Base-by-base conservation (phyloP, 2,329 filamentous ascomycete genomes). In the Gnomoniopsis sp. region DNA sequence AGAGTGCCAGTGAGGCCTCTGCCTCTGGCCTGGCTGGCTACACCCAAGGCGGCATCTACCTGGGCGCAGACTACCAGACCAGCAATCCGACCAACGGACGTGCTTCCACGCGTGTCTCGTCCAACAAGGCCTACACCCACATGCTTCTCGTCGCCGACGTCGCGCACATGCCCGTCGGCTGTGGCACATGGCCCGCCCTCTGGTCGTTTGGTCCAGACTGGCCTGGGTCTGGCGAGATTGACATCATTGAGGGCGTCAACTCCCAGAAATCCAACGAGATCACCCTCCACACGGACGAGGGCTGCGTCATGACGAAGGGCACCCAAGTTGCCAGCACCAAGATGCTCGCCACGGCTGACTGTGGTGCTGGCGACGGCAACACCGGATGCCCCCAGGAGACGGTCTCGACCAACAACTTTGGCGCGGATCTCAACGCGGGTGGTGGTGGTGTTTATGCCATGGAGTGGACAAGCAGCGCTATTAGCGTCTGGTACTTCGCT, bases 401-500 rank as follows among this genome's bases (percentile, higher is more conserved):
- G 1, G 66, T 73, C 26, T 75, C 81, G 65, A 78, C 79, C 52
- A 70, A 77, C 48, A 83, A 81, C 64, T 90, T 86, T 65, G 89
- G 89, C 15, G 75, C 82, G 26, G 84, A 82, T 7, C 92, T 96
- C 78, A 95, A 95, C 73, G 75, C 75, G 23, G 80, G 74, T 34
- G 80, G 82, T 11, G 89, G 89, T 23, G 90, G 89, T 43, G 79
- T 92, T 49, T 92, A 89, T 67, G 88, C 85, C 36, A 84, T 88
- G 57, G 86, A 92, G 72, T 96, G 92, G 90, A 91, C 88, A 2
- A 79, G 81, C 33, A 70, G 81, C 0, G 79, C 79, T 63, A 95
- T 98, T 71, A 81, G 81, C 44, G 80, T 96, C 64, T 97, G 87
- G 84, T 93, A 91, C 80, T 97, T 96, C 74, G 79, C 87, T 0